phyloP scores from a whole-genome alignment of 192 early-diverging fungal species.

The Geosiphon pyriformis region DNA sequence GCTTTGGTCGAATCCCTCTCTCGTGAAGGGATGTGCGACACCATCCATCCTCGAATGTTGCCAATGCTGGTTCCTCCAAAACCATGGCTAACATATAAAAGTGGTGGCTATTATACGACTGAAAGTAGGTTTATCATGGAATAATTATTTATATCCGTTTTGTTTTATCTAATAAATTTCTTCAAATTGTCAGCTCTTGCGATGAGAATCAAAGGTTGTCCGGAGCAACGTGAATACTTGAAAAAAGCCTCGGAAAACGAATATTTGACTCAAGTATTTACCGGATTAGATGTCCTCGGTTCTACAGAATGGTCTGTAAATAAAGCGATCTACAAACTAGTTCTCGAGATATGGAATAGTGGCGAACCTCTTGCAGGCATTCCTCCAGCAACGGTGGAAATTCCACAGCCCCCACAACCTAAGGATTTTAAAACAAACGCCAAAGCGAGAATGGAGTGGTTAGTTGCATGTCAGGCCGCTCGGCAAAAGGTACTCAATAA shows the following conservation, averaged over 20 bases:
- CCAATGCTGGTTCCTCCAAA: slow-evolving; percentile 92
- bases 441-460: slow-evolving; percentile 51
- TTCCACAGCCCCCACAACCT: slow-evolving; percentile 53
- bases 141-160: not conserved
- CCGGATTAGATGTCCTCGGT: slow-evolving; percentile 84
- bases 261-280: slow-evolving; percentile 60
- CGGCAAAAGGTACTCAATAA: slow-evolving; percentile 61
- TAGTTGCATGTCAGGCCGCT: slow-evolving; percentile 49
- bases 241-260: slow-evolving; percentile 70
- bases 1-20: slow-evolving; percentile 65
- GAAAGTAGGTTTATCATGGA: slow-evolving; percentile 44
- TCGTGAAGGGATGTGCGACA: slow-evolving; percentile 47
- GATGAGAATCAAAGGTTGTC: slow-evolving; percentile 68
- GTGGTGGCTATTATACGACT: slow-evolving; percentile 81
- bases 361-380: slow-evolving; percentile 69
- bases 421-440: slow-evolving; percentile 56
- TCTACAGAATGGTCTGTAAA: slow-evolving; percentile 86
- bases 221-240: slow-evolving; percentile 75
- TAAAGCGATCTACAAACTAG: slow-evolving; percentile 69
- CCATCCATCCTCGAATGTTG: slow-evolving; percentile 68
- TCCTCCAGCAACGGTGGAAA: slow-evolving; percentile 46
- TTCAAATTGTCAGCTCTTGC: slow-evolving; percentile 16
- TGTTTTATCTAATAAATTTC: too few relatives aligned
- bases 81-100: slow-evolving; percentile 81
- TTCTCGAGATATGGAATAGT: slow-evolving; percentile 85